phyloP scores from a whole-genome alignment of 164 flowering plant species.

The Buxus sempervirens region DNA sequence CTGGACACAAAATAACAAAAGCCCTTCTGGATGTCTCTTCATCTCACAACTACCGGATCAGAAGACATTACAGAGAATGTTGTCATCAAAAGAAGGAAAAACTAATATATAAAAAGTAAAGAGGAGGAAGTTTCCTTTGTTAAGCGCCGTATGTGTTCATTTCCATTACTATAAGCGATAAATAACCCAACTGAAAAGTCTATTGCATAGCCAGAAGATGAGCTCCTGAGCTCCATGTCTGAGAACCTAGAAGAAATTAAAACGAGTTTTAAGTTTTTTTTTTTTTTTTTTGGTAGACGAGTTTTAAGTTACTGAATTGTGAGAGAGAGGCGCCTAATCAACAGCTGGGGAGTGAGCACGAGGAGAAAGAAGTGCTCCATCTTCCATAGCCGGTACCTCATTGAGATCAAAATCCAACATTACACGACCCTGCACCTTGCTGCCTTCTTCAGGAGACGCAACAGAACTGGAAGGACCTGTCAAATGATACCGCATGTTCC shows the following conservation, averaged over 20 bases:
- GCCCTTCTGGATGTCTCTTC: background rate
- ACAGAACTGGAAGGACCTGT: constrained; percentile 11
- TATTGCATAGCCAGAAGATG: background rate
- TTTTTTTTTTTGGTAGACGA: background rate
- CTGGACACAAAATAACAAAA: background rate
- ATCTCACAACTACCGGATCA: background rate
- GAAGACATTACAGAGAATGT: background rate
- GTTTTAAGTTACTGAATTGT: constrained; percentile 9
- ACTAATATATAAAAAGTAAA: background rate
- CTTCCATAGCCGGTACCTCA: constrained; percentile 36
- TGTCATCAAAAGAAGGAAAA: background rate
- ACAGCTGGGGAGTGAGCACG: background rate
- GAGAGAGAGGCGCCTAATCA: constrained; percentile 3
- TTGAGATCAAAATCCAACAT: constrained; percentile 47
- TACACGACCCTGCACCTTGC: constrained; percentile 3
- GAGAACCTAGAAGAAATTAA: no score
- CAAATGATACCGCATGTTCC: constrained; percentile 36
- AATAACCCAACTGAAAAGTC: no score
- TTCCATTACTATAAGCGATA: no score
- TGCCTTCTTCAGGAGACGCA: constrained; percentile 12
- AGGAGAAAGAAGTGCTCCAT: background rate
- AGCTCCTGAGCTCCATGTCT: background rate
- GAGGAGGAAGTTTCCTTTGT: background rate
- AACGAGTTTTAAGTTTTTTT: background rate
- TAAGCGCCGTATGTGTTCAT: no score